phyloP scores from a whole-genome alignment of 2,329 filamentous ascomycete genomes.

The Aspergillus sp. region DNA sequence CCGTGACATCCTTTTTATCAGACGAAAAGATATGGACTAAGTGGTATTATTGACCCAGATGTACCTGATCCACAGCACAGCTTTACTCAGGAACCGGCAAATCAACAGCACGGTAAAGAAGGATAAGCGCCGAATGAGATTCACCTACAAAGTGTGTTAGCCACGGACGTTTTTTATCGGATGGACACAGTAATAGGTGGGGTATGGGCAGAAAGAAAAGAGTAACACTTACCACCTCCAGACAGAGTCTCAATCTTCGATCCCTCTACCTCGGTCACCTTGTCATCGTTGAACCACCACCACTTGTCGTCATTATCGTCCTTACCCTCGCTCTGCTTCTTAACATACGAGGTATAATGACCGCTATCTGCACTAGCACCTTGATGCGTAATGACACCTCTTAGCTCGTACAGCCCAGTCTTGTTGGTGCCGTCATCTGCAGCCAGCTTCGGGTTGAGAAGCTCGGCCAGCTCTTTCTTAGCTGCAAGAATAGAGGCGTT shows the following conservation, averaged over 20 bases:
- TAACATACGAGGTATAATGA: constrained; percentile 97
- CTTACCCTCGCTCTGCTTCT: constrained; percentile 76
- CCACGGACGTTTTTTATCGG: not conserved
- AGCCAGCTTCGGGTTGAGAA: constrained; percentile 73
- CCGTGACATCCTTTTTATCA: not conserved
- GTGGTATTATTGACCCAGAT: not conserved
- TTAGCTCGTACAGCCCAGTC: constrained; percentile 91
- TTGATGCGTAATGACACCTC: constrained; percentile 93
- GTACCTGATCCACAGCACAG: not conserved
- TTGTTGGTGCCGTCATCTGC: constrained; percentile 84
- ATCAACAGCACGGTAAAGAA: constrained; percentile 52
- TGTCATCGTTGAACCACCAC: constrained; percentile 99
- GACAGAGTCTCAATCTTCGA: constrained; percentile 90
- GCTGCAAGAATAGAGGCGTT: constrained; percentile 70
- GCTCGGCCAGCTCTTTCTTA: constrained; percentile 81
- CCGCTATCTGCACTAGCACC: constrained; percentile 95
- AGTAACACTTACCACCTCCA: constrained; percentile 68
- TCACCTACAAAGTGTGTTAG: constrained; percentile 40
- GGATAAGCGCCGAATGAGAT: constrained; percentile 52
- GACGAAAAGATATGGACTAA: not conserved
- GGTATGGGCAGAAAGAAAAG: constrained; percentile 1
- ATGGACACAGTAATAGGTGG: not conserved
- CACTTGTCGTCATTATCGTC: constrained; percentile 86
- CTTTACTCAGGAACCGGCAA: constrained; percentile 38
- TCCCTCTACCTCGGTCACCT: constrained; percentile 84